Percentiles rank a stretch among this genome's conserved stretches.
Conservation (phyloP, 352 stramenopile genomes). For the Phytophthora boehmeriae region DNA sequence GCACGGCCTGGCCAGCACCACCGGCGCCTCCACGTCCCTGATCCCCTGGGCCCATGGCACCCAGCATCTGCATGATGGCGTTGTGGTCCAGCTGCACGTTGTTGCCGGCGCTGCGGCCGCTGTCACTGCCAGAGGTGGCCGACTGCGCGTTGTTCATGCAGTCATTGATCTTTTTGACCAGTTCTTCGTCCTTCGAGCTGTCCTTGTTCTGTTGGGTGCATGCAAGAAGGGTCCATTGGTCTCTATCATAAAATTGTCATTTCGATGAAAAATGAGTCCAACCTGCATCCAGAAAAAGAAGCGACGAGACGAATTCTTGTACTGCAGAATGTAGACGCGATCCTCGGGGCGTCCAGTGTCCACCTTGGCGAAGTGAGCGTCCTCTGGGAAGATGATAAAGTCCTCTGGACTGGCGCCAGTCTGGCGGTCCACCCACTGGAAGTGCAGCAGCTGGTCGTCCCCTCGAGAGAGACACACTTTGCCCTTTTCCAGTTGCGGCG, state of each 20-base stretch:
- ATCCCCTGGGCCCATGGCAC: conserved; percentile 78
- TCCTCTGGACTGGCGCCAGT: conserved; percentile 88
- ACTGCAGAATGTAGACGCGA: conserved; percentile 93
- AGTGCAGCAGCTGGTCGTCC: conserved; percentile 91
- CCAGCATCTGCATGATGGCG: conserved; percentile 92
- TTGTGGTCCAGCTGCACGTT: conserved; percentile 90
- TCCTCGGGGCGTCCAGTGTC: conserved; percentile 87
- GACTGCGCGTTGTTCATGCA: conserved; percentile 87
- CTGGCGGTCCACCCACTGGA: conserved; percentile 93
- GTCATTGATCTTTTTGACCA: conserved; percentile 89
- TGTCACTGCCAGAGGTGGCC: conserved; percentile 33
- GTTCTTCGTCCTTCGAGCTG: conserved; percentile 84
- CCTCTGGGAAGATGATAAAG: conserved; percentile 93
- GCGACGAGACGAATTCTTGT: conserved; percentile 90
- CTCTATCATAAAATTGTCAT: too few relatives aligned
- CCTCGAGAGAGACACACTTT: conserved; percentile 87
- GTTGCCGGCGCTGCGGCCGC: conserved; percentile 35
- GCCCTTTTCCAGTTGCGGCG: conserved; percentile 91
- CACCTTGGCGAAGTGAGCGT: conserved; percentile 88
- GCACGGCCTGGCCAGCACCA: conserved; percentile 56
- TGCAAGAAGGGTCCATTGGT: not conserved
- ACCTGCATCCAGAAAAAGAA: conserved; percentile 97
- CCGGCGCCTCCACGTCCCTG: conserved; percentile 50
- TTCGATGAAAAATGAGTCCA: not conserved
- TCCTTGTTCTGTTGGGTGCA: conserved; percentile 76